A percentile compares a stretch with the other conserved stretches of the same genome.
phyloP scores from a whole-genome alignment of 768 basidiomycete species.

The Russula sp. region DNA sequence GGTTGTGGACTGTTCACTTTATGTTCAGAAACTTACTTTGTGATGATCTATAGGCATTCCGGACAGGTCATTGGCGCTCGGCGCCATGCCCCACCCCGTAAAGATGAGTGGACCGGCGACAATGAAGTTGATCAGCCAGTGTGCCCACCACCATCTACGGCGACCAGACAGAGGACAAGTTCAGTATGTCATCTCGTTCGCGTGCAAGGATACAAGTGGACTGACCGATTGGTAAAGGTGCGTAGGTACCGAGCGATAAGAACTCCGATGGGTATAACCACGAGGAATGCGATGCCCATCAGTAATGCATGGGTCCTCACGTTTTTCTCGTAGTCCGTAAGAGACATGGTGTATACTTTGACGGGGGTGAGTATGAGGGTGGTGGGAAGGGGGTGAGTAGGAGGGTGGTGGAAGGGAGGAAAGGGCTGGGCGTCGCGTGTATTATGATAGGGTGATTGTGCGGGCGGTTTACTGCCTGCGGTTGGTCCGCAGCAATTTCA shows the following conservation, averaged over 20 bases:
- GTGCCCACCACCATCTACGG: conserved; percentile 23
- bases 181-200: not conserved
- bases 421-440: no score
- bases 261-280: conserved; percentile 9
- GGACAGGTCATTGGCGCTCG: not conserved
- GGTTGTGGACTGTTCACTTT: no score
- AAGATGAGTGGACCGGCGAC: conserved; percentile 55
- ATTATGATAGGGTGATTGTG: no score
- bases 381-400: no score
- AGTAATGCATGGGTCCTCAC: conserved; percentile 17
- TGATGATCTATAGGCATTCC: conserved; percentile 41
- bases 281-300: conserved; percentile 15
- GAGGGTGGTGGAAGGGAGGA: no score
- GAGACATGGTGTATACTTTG: not conserved
- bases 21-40: conserved; percentile 33
- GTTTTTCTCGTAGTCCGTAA: conserved; percentile 21
- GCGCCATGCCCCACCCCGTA: conserved; percentile 47
- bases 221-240: not conserved
- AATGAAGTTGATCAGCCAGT: conserved; percentile 11
- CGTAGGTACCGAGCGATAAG: conserved; percentile 22
- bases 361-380: not conserved
- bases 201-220: not conserved
- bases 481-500: no score
- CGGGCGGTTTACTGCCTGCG: no score
- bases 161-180: not conserved